A percentile compares a stretch with the other conserved stretches of the same genome.
phyloP scores from a whole-genome alignment of 1,284 basidiomycete genomes.

The Tausonia pullulans region DNA sequence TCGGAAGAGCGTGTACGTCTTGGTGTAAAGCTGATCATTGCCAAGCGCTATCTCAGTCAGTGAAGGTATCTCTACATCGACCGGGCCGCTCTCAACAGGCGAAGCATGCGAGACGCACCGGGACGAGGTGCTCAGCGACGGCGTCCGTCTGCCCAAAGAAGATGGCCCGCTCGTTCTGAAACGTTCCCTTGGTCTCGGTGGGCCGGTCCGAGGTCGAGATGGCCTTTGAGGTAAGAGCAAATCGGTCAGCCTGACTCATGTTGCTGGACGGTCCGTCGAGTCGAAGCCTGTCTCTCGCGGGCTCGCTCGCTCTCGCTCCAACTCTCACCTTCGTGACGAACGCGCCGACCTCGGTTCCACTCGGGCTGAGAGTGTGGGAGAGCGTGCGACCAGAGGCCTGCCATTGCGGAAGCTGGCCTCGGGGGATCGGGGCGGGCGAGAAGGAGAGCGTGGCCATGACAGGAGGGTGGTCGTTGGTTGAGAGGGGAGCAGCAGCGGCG shows the following conservation, averaged over 20 bases:
- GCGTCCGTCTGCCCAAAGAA: conserved; percentile 18
- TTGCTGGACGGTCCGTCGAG: background rate
- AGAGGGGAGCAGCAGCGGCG: too few species aligned
- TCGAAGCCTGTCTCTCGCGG: too few species aligned
- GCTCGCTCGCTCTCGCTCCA: too few species aligned
- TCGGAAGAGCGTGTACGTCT: conserved; percentile 34
- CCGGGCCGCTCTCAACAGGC: background rate
- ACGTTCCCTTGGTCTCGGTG: conserved; percentile 11
- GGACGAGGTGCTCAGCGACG: conserved; percentile 16
- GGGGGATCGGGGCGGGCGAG: conserved; percentile 17
- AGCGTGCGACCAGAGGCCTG: conserved; percentile 17
- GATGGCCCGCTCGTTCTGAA: conserved; percentile 19
- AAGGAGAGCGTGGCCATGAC: conserved; percentile 11
- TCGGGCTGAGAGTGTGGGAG: conserved; percentile 10
- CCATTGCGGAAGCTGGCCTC: conserved; percentile 9
- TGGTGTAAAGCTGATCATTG: conserved; percentile 26
- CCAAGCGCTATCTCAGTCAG: too few species aligned
- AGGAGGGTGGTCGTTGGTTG: background rate
- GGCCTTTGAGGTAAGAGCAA: background rate
- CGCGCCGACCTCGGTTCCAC: conserved; percentile 13
- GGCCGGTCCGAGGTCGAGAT: background rate
- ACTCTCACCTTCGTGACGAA: conserved; percentile 9
- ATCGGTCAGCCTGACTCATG: background rate
- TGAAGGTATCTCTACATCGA: background rate
- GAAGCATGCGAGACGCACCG: conserved; percentile 13